Base-by-base conservation (phyloP, 805 yeast species). In the Candida broadrunensis region DNA sequence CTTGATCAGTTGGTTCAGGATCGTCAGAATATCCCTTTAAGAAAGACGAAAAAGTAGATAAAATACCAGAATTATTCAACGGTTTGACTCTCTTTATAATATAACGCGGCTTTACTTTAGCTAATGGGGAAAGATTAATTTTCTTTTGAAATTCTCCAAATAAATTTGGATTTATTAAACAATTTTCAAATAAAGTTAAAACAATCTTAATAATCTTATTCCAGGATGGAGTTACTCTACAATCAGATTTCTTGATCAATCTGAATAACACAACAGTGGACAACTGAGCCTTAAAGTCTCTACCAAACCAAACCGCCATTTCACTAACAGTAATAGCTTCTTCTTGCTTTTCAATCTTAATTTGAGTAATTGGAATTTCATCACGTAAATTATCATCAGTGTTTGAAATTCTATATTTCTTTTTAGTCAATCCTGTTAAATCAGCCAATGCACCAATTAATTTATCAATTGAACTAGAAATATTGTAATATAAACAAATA, bases 1-100 rank as follows among this genome's bases (percentile, higher is more conserved):
- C 97, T 54, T 88, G 96, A 42, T 87, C 95, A 2, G 95, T 78
- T 11, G 99, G 99, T 60, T 91, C 98, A 0, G 85, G 83, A 39
- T 88, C 95, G 53, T 89, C 97, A 1, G 84, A 72, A 43, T 83
- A 78, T 15, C 97, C 93, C 47, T 93, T 87, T 61, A 93, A 75
- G 54, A 89, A 91, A 0, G 96, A 88, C 1, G 97, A 89, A 52
- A 93, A 83, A 0, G 98, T 86, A 0, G 96, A 86, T 41, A 93
- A 77, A n/a, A 93, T 56, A 2, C 98, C 88, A 9, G 73, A 72
- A 25, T 83, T 95, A 51, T 81, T 85, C 27, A 80, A 76, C 1
- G 84, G 81, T 36, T 80, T 80, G 1, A 77, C 66, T 52, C 83
- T 75, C 27, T 78, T 80, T 32, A 88, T 77, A 7, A 81, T 73